Conservation (phyloP, 2,329 filamentous ascomycete species). For the Aspergillus persii region DNA sequence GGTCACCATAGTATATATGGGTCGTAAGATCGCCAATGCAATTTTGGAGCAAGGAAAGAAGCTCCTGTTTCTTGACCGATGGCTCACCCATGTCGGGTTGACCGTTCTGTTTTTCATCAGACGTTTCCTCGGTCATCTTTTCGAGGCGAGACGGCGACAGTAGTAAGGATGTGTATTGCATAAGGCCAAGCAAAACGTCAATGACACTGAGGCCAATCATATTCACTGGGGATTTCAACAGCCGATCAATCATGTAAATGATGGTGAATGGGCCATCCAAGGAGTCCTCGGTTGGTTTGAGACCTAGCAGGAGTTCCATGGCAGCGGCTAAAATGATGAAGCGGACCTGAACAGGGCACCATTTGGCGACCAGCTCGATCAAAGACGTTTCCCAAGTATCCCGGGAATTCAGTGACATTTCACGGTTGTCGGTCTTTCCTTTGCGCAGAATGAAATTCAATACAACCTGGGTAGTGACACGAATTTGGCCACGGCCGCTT, state of each 20-base stretch:
- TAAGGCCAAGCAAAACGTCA: slow-evolving; percentile 82
- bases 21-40: slow-evolving; percentile 90
- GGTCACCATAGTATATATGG: slow-evolving; percentile 95
- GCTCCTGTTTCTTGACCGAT: slow-evolving; percentile 58
- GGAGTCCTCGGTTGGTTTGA: slow-evolving; percentile 66
- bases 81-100: slow-evolving; percentile 21
- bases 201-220: slow-evolving; percentile 94
- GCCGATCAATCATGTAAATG: slow-evolving; percentile 73
- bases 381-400: slow-evolving; percentile 78
- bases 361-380: slow-evolving; percentile 75
- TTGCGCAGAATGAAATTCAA: slow-evolving; percentile 67
- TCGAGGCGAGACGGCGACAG: slow-evolving; percentile 60
- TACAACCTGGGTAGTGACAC: slow-evolving; percentile 69
- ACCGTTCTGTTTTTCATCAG: slow-evolving; percentile 20
- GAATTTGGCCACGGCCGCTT: slow-evolving; percentile 78
- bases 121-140: slow-evolving; percentile 26
- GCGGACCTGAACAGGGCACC: slow-evolving; percentile 91
- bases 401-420: slow-evolving; percentile 45
- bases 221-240: slow-evolving; percentile 85
- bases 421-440: slow-evolving; percentile 53
- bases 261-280: slow-evolving; percentile 73
- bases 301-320: slow-evolving; percentile 71
- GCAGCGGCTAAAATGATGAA: slow-evolving; percentile 84
- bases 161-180: slow-evolving; percentile 77
- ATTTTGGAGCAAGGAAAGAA: slow-evolving; percentile 69